Evolutionary conservation across 2,329 filamentous ascomycete species (phyloP), one percentile per base, ranked within the genome.

Genomic region (Penicillium glabrum): DNA sequence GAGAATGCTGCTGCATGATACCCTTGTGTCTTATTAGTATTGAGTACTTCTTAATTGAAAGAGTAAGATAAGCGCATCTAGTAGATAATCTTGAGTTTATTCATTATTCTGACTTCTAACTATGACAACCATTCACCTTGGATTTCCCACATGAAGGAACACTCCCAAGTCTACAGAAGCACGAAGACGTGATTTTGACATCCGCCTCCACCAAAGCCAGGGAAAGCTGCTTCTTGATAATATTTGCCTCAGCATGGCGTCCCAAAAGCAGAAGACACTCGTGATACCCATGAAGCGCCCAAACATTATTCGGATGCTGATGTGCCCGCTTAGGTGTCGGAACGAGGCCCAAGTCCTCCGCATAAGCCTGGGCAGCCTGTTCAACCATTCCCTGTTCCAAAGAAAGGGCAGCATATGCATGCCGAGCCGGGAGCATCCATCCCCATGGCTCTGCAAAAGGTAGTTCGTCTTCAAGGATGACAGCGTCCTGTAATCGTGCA

Each of bases 401-500:
- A 16, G 89, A 71, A 1, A 91, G 75, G 0, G 88, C 88, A 1
- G 85, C 88, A 53, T 86, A 87, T 0, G 88, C 87, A 70, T 91
- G 89, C 1, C 87, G 77, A 0, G 84, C 83, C 0, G 88, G 88
- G 66, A 89, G 86, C 88, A 91, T 90, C 88, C 88, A 91, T 0
- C 86, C 86, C 87, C 87, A 90, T 0, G 89, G 89, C 68, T 91
- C 89, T 29, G 87, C 85, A 59, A 89, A 91, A 0, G 84, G 84
- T 21, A 91, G 77, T 0, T 69, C 72, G 61, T 89, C 87, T 61
- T 89, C 86, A 1, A 82, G 77, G 1, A 71, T 64, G 11, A 89
- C 83, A 0, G 87, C 82, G 3, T 77, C 74, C 1, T 80, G 78
- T 3, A 91, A 74, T 43, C 82, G 77, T 1, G 70, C 62, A 65